Evolutionary conservation across 805 yeast genomes (phyloP).

Genomic region (Pichia kluyveri): DNA sequence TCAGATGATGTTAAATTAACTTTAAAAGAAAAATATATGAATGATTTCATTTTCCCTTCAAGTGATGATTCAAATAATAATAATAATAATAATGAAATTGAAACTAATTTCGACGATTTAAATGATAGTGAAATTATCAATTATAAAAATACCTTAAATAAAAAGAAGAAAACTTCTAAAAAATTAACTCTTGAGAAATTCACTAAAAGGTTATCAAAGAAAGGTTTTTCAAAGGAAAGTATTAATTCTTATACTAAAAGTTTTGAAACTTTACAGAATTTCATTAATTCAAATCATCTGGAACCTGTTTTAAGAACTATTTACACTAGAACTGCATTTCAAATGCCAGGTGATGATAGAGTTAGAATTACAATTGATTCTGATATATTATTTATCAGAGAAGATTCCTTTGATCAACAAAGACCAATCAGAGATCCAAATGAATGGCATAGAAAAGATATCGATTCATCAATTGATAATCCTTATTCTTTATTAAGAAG

Average conservation of each 20-base stretch:
- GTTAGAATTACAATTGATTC: slow-evolving; percentile 87
- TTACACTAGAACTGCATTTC: slow-evolving; percentile 91
- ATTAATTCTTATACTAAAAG: slow-evolving; percentile 44
- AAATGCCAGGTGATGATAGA: slow-evolving; percentile 95
- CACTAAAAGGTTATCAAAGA: slow-evolving; percentile 52
- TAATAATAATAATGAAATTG: slow-evolving; percentile 33
- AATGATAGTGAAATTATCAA: slow-evolving; percentile 9
- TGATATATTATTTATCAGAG: slow-evolving; percentile 79
- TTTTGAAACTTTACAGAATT: slow-evolving; percentile 51
- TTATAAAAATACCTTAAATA: slow-evolving; percentile 3
- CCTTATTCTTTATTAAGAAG: slow-evolving; percentile 70
- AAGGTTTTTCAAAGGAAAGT: slow-evolving; percentile 44
- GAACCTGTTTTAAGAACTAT: slow-evolving; percentile 84
- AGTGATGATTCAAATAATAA: slow-evolving; percentile 5
- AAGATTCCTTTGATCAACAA: slow-evolving; percentile 75
- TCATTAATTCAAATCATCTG: slow-evolving; percentile 54
- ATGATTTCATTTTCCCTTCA: slow-evolving; percentile 44
- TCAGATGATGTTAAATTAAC: slow-evolving; percentile 51
- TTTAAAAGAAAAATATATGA: slow-evolving; percentile 75
- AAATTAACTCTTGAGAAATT: slow-evolving; percentile 35
- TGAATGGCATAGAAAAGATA: slow-evolving; percentile 87
- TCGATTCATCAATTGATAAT: slow-evolving; percentile 66
- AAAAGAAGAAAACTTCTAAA: slow-evolving; percentile 17
- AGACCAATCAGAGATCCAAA: slow-evolving; percentile 86
- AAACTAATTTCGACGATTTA: slow-evolving; percentile 9